A percentile compares a stretch with the other conserved stretches of the same genome.
These are phyloP conservation scores for Bipolaris bicolor DNA, from an alignment of 2,329 filamentous ascomycete species.

Conservation along the genomic window DNA sequence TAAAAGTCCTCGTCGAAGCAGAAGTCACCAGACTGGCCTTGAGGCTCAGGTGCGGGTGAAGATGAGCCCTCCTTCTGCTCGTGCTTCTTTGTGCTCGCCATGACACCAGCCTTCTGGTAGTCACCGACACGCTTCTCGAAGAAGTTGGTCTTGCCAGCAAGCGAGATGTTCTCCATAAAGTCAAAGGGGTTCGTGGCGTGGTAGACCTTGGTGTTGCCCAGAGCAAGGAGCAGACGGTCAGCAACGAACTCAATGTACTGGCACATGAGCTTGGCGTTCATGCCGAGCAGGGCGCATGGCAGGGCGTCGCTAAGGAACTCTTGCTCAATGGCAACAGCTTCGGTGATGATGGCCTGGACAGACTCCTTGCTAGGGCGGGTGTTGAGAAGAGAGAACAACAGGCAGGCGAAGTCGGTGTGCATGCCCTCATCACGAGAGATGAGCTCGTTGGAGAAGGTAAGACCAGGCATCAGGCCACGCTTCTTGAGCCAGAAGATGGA, in stretches of 20 bases:
- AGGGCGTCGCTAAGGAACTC: constrained; percentile 97
- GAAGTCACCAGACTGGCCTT: constrained; percentile 72
- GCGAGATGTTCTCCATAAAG: constrained; percentile 99
- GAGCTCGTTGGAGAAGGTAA: constrained; percentile 99
- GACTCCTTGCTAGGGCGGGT: constrained; percentile 83
- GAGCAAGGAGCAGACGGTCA: constrained; percentile 88
- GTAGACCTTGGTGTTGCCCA: constrained; percentile 95
- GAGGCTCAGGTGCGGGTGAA: constrained; percentile 54
- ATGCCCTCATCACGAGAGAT: constrained; percentile 99
- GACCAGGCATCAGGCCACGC: constrained; percentile 96
- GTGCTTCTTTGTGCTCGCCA: constrained; percentile 83
- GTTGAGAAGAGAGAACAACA: constrained; percentile 96
- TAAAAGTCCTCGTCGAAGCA: constrained; percentile 97
- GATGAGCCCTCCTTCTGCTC: constrained; percentile 58
- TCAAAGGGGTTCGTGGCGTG: constrained; percentile 95
- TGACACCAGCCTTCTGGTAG: constrained; percentile 99
- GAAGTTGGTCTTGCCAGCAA: constrained; percentile 99
- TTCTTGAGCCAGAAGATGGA: constrained; percentile 99
- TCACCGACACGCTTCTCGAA: constrained; percentile 99
- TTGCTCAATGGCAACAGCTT: constrained; percentile 93
- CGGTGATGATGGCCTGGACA: constrained; percentile 86
- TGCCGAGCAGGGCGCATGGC: constrained; percentile 89
- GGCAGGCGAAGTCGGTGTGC: constrained; percentile 98
- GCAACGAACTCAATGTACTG: constrained; percentile 99
- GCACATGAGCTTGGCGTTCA: constrained; percentile 98